These are phyloP conservation scores for Lepiota venenata DNA, from an alignment of 768 basidiomycete genomes.

Conservation along the genomic window DNA sequence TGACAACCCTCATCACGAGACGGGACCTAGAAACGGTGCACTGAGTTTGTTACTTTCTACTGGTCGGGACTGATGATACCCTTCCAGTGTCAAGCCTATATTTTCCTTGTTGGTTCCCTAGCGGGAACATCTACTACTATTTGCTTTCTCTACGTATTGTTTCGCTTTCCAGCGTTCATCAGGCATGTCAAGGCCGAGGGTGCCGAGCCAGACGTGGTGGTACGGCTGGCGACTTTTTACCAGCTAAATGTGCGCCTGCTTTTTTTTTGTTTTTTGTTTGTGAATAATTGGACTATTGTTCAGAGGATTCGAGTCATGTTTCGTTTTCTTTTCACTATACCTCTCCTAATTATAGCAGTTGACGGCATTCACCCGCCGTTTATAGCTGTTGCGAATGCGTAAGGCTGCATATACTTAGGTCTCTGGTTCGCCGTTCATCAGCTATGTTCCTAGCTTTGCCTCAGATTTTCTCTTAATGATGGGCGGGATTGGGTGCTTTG, in stretches of 20 bases:
- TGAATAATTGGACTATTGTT: conserved; percentile 9
- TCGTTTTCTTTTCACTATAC: conserved; percentile 70
- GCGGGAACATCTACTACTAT: conserved; percentile 67
- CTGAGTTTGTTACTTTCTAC: conserved; percentile 6
- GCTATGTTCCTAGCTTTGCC: conserved; percentile 46
- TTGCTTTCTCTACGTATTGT: conserved; percentile 68
- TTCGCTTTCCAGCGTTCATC: conserved; percentile 69
- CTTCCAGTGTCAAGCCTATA: conserved; percentile 65
- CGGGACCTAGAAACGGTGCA: conserved; percentile 55
- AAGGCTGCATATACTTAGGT: conserved; percentile 26
- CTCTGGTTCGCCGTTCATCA: not conserved
- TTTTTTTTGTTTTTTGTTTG: not conserved
- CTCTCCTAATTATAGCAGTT: conserved; percentile 61
- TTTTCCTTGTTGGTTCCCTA: conserved; percentile 68
- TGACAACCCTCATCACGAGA: conserved; percentile 60
- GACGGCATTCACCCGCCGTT: conserved; percentile 57
- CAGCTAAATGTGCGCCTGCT: conserved; percentile 63
- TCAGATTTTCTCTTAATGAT: conserved; percentile 69
- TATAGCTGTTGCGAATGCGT: conserved; percentile 52
- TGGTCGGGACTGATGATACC: conserved; percentile 8
- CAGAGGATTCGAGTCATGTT: conserved; percentile 72
- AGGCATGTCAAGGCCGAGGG: conserved; percentile 68
- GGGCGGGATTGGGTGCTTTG: conserved; percentile 70
- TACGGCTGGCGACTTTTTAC: conserved; percentile 72
- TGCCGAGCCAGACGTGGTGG: conserved; percentile 70